Base-by-base conservation (phyloP, 2,329 filamentous ascomycete genomes). In the Ascochyta lentis region DNA sequence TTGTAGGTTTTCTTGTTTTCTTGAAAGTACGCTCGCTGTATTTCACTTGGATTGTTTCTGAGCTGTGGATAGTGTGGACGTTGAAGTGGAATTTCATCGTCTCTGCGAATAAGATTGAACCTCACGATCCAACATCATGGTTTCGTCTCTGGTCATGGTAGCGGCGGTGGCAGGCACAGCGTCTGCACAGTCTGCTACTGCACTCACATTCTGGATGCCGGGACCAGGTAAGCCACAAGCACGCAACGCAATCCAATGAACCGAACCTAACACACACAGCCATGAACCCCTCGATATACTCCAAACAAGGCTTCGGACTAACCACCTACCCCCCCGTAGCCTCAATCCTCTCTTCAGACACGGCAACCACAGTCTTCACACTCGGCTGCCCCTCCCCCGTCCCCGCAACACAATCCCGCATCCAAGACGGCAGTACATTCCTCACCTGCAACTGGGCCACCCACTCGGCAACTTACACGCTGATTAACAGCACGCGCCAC, bases 341-440 rank as follows among this genome's bases (percentile, higher is more conserved):
- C 26, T 54, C 51, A n/a, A 43, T 54, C 27, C 23, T 54, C n/a
- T n/a, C 51, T 12, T 49, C 51, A 13, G 29, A 54, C 40, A 15
- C 45, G 5, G 39, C 44, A n/a, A 54, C 51, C 26, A 54, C 51
- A 3, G 15, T 54, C 15, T 54, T 54, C 40, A n/a, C 40, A 3
- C 51, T 54, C 8, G 51, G 51, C 33, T 54, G 51, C 27, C 51
- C 51, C 1, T 23, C 44, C 12, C 39, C 44, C 6, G 26, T 35
- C 33, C 33, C 40, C 12, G 16, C 33, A 2, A 6, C 48, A 1
- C 40, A 26, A 4, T 44, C 48, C 16, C 38, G 31, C 24, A 24
- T 44, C 16, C 19, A 16, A 16, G 38, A 44, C 13, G 48, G 40
- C 34, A 34, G 16, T 9, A 7, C 7, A 2, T 39, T 24, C 24